Base-by-base conservation (phyloP, 352 stramenopile species). In the Phytophthora palmivora region DNA sequence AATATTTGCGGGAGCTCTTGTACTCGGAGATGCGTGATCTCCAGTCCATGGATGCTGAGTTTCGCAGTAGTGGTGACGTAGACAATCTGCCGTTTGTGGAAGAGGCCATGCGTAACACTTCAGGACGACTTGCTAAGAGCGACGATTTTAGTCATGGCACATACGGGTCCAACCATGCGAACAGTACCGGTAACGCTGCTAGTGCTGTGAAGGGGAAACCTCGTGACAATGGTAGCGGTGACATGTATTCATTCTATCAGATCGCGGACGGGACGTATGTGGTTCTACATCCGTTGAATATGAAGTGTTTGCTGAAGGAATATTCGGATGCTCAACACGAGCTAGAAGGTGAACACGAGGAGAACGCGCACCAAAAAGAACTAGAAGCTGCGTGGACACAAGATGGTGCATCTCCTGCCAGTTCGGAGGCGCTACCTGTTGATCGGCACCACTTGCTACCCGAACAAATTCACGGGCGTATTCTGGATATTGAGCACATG, bases 271-370 rank as follows among this genome's bases (percentile, higher is more conserved):
- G 90, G 7, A 92, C 88, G 48, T 93, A 93, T 45, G 90, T 94
- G n/a, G 79, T 96, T 52, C 68, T 97, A 11, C 90, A 97, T 54
- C 85, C 90, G 14, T 71, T 97, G 22, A 96, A 92, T 54, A 94
- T 97, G 88, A 91, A 94, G 45, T 95, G 88, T 52, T 54, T 97
- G 44, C 56, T 93, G 26, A 91, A 88, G 38, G 89, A 97, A 46
- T 91, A 79, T 39, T 70, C 75, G 3, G 62, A 67, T 1, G 58
- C 72, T n/a, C 53, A 74, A 18, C 58, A 69, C 0, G 51, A 67
- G 38, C 18, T 71, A 48, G 21, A 68, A 30, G 26, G 26, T 22
- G 48, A 37, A 6, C 37, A 50, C 15, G 26, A 2, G 10, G 52
- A 66, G 15, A 43, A 73, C 16, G 24, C 63, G 36, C 38, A 57